Conservation (phyloP, 179 eudicot species). For the Vitellaria paradoxa region DNA sequence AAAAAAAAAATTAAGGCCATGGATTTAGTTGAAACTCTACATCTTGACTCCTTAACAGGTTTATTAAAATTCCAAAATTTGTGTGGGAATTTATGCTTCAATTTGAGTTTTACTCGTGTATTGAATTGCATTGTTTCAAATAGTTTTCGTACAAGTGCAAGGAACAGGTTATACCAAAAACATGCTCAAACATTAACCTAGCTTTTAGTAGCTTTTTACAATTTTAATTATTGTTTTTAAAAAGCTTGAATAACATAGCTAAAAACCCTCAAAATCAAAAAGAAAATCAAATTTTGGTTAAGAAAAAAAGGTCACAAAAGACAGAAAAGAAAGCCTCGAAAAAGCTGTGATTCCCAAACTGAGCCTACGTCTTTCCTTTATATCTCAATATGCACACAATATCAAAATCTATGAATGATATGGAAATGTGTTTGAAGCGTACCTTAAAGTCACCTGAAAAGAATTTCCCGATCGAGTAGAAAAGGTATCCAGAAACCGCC, state of each 20-base stretch:
- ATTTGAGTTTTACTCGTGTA: not conserved
- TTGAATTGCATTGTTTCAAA: not conserved
- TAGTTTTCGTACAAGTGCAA: not conserved
- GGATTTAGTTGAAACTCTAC: not conserved
- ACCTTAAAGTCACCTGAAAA: conserved; percentile 61
- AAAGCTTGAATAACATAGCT: too few species aligned
- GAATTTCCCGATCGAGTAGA: conserved; percentile 10
- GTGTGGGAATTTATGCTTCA: not conserved
- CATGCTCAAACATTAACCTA: not conserved
- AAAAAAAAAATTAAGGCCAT: not conserved
- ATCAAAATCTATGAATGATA: conserved; percentile 4
- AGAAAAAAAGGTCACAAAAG: too few species aligned
- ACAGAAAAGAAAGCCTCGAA: too few species aligned
- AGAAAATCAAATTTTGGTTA: too few species aligned
- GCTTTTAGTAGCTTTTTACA: too few species aligned
- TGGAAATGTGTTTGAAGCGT: conserved; percentile 17
- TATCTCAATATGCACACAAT: not conserved
- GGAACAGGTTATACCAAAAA: not conserved
- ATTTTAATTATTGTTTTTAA: too few species aligned
- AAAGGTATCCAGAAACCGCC: conserved; percentile 24
- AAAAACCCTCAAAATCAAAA: too few species aligned
- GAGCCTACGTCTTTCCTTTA: not conserved
- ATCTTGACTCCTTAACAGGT: not conserved
- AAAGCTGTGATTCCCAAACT: too few species aligned
- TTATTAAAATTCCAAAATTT: not conserved